Conservation (phyloP, 805 yeast species). For the Jamesozyma gamospora region DNA sequence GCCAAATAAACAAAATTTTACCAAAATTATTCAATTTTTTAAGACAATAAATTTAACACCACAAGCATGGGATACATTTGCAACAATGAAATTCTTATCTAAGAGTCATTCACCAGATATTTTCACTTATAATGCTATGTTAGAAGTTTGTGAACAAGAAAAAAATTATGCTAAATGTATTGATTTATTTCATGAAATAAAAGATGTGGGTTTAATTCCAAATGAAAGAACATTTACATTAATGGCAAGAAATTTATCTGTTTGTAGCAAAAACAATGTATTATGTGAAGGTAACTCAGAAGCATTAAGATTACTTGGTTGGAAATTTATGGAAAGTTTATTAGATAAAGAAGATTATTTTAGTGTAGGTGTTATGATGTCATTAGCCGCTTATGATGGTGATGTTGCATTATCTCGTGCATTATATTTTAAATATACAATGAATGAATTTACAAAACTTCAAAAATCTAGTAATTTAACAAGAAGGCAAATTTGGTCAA, state of each 20-base stretch:
- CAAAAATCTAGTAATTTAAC: constrained; percentile 2
- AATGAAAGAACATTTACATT: constrained; percentile 13
- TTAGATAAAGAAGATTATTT: constrained; percentile 29
- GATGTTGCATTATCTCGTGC: constrained; percentile 68
- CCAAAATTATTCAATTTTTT: constrained; percentile 24
- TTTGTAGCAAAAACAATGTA: constrained; percentile 19
- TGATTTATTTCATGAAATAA: constrained; percentile 67
- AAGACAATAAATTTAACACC: constrained; percentile 8
- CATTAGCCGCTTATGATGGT: constrained; percentile 70
- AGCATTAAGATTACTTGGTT: constrained; percentile 39
- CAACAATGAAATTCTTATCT: constrained; percentile 75
- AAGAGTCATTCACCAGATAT: constrained; percentile 55
- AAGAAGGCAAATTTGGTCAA: constrained; percentile 13
- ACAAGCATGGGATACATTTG: constrained; percentile 67
- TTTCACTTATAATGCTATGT: constrained; percentile 59
- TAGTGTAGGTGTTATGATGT: constrained; percentile 50
- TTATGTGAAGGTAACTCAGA: constrained; percentile 24
- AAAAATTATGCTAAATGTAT: constrained; percentile 63
- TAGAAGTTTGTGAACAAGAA: constrained; percentile 52
- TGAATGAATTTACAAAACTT: constrained; percentile 20
- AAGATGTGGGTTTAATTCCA: constrained; percentile 18
- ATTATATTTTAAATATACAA: constrained; percentile 39
- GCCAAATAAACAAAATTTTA: constrained; percentile 24
- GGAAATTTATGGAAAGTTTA: constrained; percentile 68
- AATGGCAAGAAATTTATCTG: constrained; percentile 22